Evolutionary conservation across 2,329 filamentous ascomycete genomes (phyloP).

Genomic region (Arthrocladium fulminans): DNA sequence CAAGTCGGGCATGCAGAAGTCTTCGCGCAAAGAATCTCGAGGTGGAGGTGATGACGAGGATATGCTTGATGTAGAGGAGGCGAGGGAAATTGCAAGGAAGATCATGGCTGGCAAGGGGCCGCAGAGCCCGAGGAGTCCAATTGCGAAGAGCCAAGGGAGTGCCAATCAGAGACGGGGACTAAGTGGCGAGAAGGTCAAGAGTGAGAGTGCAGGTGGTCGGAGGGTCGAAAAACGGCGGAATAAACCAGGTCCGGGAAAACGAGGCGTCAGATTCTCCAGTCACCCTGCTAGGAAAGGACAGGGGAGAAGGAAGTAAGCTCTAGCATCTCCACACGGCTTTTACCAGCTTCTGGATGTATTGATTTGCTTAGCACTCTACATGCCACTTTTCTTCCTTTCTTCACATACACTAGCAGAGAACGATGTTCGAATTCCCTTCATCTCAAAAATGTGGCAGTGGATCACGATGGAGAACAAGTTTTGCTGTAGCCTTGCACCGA

Average conservation of each 20-base stretch:
- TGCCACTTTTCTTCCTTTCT: too few species aligned
- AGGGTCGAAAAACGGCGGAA: constrained; percentile 14
- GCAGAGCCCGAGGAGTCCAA: constrained; percentile 5
- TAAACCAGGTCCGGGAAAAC: constrained; percentile 7
- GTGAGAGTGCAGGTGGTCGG: constrained; percentile 13
- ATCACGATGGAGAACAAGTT: too few species aligned
- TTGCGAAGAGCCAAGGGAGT: constrained; percentile 1
- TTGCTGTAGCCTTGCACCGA: too few species aligned
- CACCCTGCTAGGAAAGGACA: constrained; percentile 6
- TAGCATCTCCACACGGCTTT: too few species aligned
- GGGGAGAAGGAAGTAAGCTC: constrained; percentile 5
- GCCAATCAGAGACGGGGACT: constrained; percentile 17
- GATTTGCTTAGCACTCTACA: too few species aligned
- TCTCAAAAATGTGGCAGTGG: too few species aligned
- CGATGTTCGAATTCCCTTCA: too few species aligned
- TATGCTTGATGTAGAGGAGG: constrained; percentile 41
- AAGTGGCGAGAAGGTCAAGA: constrained; percentile 19
- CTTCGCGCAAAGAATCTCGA: constrained; percentile 25
- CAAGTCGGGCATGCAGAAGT: constrained; percentile 35
- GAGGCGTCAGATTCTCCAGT: constrained; percentile 7
- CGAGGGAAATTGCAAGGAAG: constrained; percentile 29
- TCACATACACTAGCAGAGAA: too few species aligned
- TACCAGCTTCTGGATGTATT: too few species aligned
- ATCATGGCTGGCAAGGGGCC: constrained; percentile 15
- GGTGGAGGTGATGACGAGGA: constrained; percentile 32